Conservation (phyloP, 75 land plant species). For the Cunninghamia lanceolata region DNA sequence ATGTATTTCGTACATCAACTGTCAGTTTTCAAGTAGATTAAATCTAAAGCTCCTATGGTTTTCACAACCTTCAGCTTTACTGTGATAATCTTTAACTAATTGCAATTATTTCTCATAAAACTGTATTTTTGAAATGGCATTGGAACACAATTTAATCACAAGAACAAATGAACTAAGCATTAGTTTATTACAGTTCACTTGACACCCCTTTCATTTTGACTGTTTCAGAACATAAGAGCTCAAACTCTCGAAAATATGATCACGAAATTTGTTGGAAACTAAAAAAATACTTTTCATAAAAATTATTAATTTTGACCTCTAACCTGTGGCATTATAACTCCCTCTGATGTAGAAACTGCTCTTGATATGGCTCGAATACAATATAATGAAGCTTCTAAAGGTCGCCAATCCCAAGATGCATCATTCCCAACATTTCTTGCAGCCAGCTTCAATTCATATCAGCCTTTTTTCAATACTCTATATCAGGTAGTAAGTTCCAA, state of each 20-base stretch:
- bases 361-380: slow-evolving; percentile 84
- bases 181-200: not conserved
- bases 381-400: slow-evolving; percentile 87
- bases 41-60: not conserved
- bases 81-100: not conserved
- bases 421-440: slow-evolving; percentile 40
- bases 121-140: not conserved
- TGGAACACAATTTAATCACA: not conserved
- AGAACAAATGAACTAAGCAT: not conserved
- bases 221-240: not conserved
- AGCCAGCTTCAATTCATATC: slow-evolving; percentile 28
- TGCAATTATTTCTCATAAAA: not conserved
- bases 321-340: slow-evolving; percentile 86
- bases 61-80: not conserved
- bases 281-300: not conserved
- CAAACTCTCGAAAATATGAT: not conserved
- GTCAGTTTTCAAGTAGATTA: not conserved
- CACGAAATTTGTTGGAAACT: not conserved
- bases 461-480: not conserved
- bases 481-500: not conserved
- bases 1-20: not conserved
- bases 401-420: slow-evolving; percentile 70
- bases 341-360: slow-evolving; percentile 69
- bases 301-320: not conserved
- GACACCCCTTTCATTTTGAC: not conserved